Percentiles rank a stretch among this genome's conserved stretches.
Conservation (phyloP, 2,329 filamentous ascomycete genomes). For the Colletotrichum graminicola region DNA sequence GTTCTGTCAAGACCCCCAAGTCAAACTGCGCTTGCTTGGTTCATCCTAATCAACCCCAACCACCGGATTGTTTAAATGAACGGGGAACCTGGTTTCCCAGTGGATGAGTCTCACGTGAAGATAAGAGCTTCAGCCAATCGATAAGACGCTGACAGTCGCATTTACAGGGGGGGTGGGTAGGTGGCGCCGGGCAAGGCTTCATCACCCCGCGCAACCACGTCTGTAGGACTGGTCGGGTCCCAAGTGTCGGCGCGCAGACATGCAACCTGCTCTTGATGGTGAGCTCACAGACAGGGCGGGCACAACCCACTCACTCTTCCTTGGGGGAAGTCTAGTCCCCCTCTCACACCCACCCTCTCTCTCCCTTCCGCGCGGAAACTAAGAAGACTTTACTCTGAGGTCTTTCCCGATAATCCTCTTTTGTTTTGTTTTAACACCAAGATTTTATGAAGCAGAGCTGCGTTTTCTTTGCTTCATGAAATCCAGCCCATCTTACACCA, state of each 20-base stretch:
- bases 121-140: conserved; percentile 42
- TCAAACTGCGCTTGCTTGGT: conserved; percentile 2
- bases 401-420: conserved; percentile 20
- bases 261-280: conserved; percentile 19
- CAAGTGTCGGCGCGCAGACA: conserved; percentile 29
- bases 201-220: conserved; percentile 44
- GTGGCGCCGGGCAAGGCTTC: conserved; percentile 32
- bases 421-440: conserved; percentile 11
- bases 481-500: conserved; percentile 4
- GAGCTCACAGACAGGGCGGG: conserved; percentile 32
- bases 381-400: conserved; percentile 22
- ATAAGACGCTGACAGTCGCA: conserved; percentile 21
- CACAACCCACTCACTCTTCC: conserved; percentile 21
- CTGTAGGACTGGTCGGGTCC: conserved; percentile 16
- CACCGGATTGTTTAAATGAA: conserved; percentile 14
- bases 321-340: conserved; percentile 17
- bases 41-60: conserved; percentile 16
- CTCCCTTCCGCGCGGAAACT: background rate
- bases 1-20: background rate
- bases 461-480: conserved; percentile 20
- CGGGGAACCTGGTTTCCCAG: background rate
- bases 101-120: conserved; percentile 17
- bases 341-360: background rate
- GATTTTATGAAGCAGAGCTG: conserved; percentile 8
- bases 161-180: conserved; percentile 20